These are phyloP conservation scores for Glutinoglossum americanum DNA, from an alignment of 495 filamentous ascomycete genomes.

Conservation along the genomic window DNA sequence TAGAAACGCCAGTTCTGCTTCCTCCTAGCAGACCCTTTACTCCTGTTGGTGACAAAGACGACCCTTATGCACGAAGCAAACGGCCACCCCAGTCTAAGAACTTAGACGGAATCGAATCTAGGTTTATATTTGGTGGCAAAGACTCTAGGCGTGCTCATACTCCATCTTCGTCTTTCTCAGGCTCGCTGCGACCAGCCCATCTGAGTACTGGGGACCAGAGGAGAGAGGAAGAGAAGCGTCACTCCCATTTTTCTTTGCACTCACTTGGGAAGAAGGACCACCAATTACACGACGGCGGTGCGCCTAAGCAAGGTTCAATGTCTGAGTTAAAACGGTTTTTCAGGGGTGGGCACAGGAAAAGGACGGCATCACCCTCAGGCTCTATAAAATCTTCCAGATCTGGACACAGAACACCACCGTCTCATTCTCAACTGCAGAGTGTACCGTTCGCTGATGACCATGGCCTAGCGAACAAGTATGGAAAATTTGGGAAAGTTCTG, in stretches of 20 bases:
- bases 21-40: constrained; percentile 45
- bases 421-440: constrained; percentile 27
- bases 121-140: constrained; percentile 59
- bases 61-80: constrained; percentile 71
- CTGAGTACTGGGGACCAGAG: constrained; percentile 18
- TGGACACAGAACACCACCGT: constrained; percentile 34
- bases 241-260: constrained; percentile 20
- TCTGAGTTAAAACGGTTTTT: constrained; percentile 88
- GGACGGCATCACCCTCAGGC: constrained; percentile 33
- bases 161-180: not conserved
- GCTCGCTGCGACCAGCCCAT: not conserved
- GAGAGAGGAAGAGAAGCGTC: constrained; percentile 18
- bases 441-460: constrained; percentile 92
- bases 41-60: constrained; percentile 60
- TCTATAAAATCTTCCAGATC: constrained; percentile 6
- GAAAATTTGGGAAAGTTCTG: constrained; percentile 80
- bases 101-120: constrained; percentile 48
- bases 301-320: constrained; percentile 57
- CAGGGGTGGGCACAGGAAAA: constrained; percentile 49
- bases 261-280: constrained; percentile 22
- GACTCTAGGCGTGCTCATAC: constrained; percentile 27
- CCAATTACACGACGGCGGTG: constrained; percentile 11
- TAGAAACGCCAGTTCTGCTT: constrained; percentile 29
- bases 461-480: constrained; percentile 75
- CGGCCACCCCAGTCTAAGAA: constrained; percentile 51